Base-by-base conservation (phyloP, 164 flowering plant genomes). In the Echeveria elegans region DNA sequence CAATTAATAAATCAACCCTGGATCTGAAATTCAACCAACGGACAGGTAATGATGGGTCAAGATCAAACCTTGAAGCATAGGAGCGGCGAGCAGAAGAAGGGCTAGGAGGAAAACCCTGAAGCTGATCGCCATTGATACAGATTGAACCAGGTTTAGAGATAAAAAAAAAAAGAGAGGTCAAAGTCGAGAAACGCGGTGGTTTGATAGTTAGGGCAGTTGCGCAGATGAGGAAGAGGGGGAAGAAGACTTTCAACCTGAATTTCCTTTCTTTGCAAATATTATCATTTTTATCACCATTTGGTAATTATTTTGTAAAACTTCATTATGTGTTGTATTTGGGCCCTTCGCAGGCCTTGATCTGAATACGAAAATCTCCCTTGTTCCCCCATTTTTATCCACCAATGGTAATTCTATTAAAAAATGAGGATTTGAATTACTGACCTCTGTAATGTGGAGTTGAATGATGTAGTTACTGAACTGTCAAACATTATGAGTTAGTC, bases 81-180 rank as follows among this genome's bases (percentile, higher is more conserved):
- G 45, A 40, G 45, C 6, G 45, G 15, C 11, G 45, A 40, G 15
- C 6, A 12, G 45, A 73, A 92, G 87, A 52, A 92, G 71, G 43
- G 87, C 78, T 68, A 92, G 69, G 75, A 85, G 70, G 75, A 86
- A 85, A 82, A 82, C 78, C 85, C 88, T 86, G 70, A 82, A 18
- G 47, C 41, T 66, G 73, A 64, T 73, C 71, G 71, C 67, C 77
- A 75, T 67, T 7, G n/a, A 19, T 50, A 37, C 10, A n/a, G 18
- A 56, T 56, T 56, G 14, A 29, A n/a, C n/a, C n/a, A 11, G 32
- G 18, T 26, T 28, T 14, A 56, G 61, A 56, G 29, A 53, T 12
- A 48, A 5, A 43, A 0, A 38, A 38, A 4, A 8, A n/a, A n/a
- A n/a, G n/a, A n/a, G n/a, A 34, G 47, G 47, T 43, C 47, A 43